phyloP scores from a whole-genome alignment of 345 rosid species.

The Passiflora organensis region DNA sequence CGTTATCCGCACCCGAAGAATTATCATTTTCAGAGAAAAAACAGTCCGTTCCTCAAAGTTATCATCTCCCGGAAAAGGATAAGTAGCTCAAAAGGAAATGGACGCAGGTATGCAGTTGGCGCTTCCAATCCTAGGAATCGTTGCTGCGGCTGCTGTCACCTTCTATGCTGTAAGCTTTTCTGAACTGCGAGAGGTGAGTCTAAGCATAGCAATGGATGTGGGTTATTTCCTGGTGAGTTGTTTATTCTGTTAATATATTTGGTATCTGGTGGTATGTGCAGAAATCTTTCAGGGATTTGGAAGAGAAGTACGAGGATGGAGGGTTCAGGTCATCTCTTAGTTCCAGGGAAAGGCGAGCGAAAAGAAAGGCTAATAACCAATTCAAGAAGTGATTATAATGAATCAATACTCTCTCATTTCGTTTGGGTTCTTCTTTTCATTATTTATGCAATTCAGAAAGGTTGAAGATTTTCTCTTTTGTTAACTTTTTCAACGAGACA shows the following conservation, averaged over 20 bases:
- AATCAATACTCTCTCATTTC: no score
- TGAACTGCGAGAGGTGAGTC: constrained; percentile 64
- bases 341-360: constrained; percentile 52
- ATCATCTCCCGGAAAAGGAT: no score
- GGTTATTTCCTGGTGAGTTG: background rate
- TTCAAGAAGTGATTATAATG: no score
- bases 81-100: constrained; percentile 37
- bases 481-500: no score
- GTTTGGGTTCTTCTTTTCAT: no score
- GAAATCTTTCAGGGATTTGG: constrained; percentile 57
- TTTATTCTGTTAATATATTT: background rate
- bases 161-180: constrained; percentile 64
- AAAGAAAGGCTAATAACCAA: constrained; percentile 43
- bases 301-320: constrained; percentile 34
- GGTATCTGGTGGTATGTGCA: constrained; percentile 8
- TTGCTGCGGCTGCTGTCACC: constrained; percentile 60
- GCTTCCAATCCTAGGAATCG: constrained; percentile 53
- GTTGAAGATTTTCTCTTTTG: no score
- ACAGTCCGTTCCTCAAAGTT: no score
- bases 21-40: no score
- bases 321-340: constrained; percentile 40
- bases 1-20: no score
- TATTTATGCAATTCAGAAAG: no score
- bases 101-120: constrained; percentile 56
- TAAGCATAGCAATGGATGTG: background rate